Evolutionary conservation across 129 eudicot species (phyloP), one percentile per base, ranked within the genome.

Genomic region (Centrapalus pauciflorus): DNA sequence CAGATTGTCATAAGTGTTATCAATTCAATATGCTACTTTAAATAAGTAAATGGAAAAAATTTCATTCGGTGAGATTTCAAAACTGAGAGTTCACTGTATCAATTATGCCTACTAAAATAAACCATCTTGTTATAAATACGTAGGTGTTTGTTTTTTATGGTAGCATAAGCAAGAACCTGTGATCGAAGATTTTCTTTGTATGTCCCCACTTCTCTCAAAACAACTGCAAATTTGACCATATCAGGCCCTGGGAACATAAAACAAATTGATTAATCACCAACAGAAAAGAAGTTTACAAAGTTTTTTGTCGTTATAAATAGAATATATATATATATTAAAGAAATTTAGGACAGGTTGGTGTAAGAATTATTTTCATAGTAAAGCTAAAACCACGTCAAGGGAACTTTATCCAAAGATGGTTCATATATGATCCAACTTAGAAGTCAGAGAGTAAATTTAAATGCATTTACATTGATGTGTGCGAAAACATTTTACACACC

Each of bases 131-230:
- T 27, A 16, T 45, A 57, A 10, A 14, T 35, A 55, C 9, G 27
- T 54, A 29, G 63, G 73, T 52, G 62, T 14, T 67, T 67, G 52
- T 34, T 23, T 24, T 33, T 67, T 34, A 24, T 57, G 27, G 58
- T 65, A 61, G n/a, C 20, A 43, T 7, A 62, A 48, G 25, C 41
- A 24, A 32, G 37, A 54, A 92, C 98, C 96, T 92, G 84, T 30
- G 90, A 77, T 64, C 84, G 96, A 67, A 92, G 95, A 76, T 73
- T 76, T 67, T 92, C 98, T 76, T 88, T 85, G 88, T 77, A 88
- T 0, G 90, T 79, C 67, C 85, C 98, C 43, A 88, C 64, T 81
- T 92, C 98, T 79, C 95, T 88, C 67, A 92, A 71, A 61, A 87
- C 86, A 75, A 73, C 74, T 7, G 95, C 83, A 83, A 88, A 85